Base-by-base conservation (phyloP, 176 grass and related monocot species). In the Zoysia pacifica region DNA sequence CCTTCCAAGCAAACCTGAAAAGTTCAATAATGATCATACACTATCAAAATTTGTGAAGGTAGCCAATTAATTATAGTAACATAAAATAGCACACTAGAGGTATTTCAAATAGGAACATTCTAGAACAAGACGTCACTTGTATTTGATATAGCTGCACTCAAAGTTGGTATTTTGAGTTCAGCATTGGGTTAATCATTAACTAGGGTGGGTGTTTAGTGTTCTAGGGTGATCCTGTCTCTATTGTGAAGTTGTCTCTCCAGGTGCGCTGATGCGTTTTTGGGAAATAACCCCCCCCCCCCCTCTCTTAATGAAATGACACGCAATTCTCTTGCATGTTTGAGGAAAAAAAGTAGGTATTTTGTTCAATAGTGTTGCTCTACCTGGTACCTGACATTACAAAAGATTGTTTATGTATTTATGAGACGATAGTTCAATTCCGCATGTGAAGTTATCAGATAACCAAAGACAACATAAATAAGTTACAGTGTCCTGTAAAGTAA, bases 1-100 rank as follows among this genome's bases (percentile, higher is more conserved):
- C 96, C 96, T 98, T 98, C 96, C 67, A 98, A 87, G 58, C 96
- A 98, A 85, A 98, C 84, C 95, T 98, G 78, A 69, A 73, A 48
- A 76, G 68, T 39, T 16, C 42, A 83, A 51, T 49, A 50, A 64
- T 82, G 63, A 38, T 60, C 41, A 5, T 50, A 47, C 5, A 10
- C 79, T 63, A 48, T 87, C 64, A 75, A 70, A 59, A 76, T 48
- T 49, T 45, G 10, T 11, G 51, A 48, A 56, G 11, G 52, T 16
- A 4, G 10, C 11, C 11, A 38, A 89, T 68, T 18, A 11, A 64
- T 39, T 70, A 77, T 46, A 67, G 35, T 39, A 58, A 35, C 49
- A 9, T 44, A 45, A 11, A 28, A 28, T 28, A 28, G 28, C 28
- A 28, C 28, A 28, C 28, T 28, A 28, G 40, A 81, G 9, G 63